Evolutionary conservation across 352 stramenopile species (phyloP).

Genomic region (Thraustochytrium striatum): DNA sequence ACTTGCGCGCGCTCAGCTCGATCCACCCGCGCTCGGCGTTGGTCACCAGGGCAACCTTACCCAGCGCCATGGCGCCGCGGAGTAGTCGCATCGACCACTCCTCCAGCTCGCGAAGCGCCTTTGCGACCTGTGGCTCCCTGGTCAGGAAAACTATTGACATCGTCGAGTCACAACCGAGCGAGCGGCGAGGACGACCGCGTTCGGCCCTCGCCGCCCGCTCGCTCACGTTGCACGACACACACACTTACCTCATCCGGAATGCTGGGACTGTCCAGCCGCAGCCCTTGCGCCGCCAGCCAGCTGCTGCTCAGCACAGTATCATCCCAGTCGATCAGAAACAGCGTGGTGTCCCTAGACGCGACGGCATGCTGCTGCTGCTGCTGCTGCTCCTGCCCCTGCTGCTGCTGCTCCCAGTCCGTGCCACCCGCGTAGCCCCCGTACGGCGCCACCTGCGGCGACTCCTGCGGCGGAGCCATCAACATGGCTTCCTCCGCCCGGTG

Average conservation of each 20-base stretch:
- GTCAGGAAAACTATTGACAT: neutral
- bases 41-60: constrained; percentile 77
- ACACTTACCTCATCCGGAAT: constrained; percentile 19
- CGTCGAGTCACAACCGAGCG: neutral
- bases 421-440: too few species aligned
- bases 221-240: too few species aligned
- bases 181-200: too few species aligned
- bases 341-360: neutral
- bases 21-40: constrained; percentile 81
- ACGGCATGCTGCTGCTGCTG: neutral
- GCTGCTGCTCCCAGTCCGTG: too few species aligned
- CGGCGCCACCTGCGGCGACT: too few species aligned
- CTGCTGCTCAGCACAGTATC: constrained; percentile 53
- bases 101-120: constrained; percentile 68
- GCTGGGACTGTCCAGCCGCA: constrained; percentile 35
- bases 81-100: constrained; percentile 69
- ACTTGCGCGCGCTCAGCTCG: constrained; percentile 73
- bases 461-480: too few species aligned
- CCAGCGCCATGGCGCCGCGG: constrained; percentile 65
- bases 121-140: constrained; percentile 7
- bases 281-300: constrained; percentile 49
- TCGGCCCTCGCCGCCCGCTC: too few species aligned
- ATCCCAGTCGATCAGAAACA: constrained; percentile 55
- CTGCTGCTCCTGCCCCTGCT: too few species aligned
- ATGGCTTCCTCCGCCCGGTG: too few species aligned